Conservation (phyloP, 805 yeast species). For the Kazachstania taianensis region DNA sequence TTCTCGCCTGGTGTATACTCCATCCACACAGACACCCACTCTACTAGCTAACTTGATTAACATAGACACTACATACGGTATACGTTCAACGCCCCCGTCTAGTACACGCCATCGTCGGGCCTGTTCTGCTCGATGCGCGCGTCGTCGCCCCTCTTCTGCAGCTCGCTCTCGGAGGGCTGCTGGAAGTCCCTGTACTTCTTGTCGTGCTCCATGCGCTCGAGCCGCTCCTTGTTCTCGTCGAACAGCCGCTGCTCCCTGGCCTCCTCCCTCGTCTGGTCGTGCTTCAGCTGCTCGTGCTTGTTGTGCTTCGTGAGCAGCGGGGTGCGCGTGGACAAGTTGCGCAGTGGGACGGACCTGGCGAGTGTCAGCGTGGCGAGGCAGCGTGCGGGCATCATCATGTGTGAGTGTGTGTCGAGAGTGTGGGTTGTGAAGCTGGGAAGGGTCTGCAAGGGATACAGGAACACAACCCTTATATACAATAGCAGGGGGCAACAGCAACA, state of each 20-base stretch:
- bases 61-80: no score
- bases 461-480: not conserved
- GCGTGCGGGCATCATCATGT: not conserved
- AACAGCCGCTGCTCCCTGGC: slow-evolving; percentile 18
- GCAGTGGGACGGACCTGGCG: no score
- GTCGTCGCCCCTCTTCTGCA: slow-evolving; percentile 25
- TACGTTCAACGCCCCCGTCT: no score
- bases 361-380: no score
- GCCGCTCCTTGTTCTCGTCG: slow-evolving; percentile 20
- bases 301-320: not conserved
- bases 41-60: no score
- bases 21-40: no score
- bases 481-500: not conserved
- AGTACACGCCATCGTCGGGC: slow-evolving; percentile 30
- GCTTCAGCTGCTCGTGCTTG: slow-evolving; percentile 9
- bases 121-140: slow-evolving; percentile 29
- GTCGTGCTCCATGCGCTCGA: slow-evolving; percentile 24
- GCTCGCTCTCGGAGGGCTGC: slow-evolving; percentile 16
- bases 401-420: not conserved
- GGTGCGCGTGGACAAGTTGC: not conserved
- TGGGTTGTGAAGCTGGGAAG: no score
- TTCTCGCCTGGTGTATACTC: no score
- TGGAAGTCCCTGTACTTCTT: slow-evolving; percentile 6
- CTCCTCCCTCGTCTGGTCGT: slow-evolving; percentile 13
- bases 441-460: no score